These are phyloP conservation scores for Suillus lakei DNA, from an alignment of 768 basidiomycete genomes.

Conservation along the genomic window DNA sequence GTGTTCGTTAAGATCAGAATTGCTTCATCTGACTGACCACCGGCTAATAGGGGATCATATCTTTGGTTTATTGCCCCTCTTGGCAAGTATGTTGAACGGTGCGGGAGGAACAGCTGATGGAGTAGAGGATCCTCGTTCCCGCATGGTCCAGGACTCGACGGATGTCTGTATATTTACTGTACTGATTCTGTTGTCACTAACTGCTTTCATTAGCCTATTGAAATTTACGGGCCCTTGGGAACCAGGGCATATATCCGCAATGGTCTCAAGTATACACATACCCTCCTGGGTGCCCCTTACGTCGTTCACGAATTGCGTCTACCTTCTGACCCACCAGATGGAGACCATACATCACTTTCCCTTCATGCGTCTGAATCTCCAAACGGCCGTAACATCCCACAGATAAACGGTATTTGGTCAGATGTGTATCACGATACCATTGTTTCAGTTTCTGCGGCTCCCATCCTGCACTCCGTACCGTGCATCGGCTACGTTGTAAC, in stretches of 20 bases:
- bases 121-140: conserved; percentile 60
- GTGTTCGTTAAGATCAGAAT: background rate
- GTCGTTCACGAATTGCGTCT: conserved; percentile 84
- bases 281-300: conserved; percentile 66
- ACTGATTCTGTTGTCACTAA: conserved; percentile 13
- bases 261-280: conserved; percentile 70
- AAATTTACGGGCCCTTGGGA: conserved; percentile 87
- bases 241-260: conserved; percentile 81
- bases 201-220: conserved; percentile 53
- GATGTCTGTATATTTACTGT: conserved; percentile 21
- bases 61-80: conserved; percentile 71
- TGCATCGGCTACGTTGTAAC: conserved; percentile 80
- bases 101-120: conserved; percentile 67
- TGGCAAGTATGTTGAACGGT: conserved; percentile 75
- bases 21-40: background rate
- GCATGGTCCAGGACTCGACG: conserved; percentile 23
- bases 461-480: conserved; percentile 79
- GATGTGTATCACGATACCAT: conserved; percentile 61
- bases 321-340: conserved; percentile 57
- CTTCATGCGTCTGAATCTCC: conserved; percentile 58
- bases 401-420: conserved; percentile 64
- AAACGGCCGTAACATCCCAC: conserved; percentile 65
- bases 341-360: conserved; percentile 53
- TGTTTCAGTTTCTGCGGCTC: conserved; percentile 73
- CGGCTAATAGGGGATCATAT: conserved; percentile 73